These are phyloP conservation scores for Suillus luteus DNA, from an alignment of 768 basidiomycete genomes.

Conservation along the genomic window DNA sequence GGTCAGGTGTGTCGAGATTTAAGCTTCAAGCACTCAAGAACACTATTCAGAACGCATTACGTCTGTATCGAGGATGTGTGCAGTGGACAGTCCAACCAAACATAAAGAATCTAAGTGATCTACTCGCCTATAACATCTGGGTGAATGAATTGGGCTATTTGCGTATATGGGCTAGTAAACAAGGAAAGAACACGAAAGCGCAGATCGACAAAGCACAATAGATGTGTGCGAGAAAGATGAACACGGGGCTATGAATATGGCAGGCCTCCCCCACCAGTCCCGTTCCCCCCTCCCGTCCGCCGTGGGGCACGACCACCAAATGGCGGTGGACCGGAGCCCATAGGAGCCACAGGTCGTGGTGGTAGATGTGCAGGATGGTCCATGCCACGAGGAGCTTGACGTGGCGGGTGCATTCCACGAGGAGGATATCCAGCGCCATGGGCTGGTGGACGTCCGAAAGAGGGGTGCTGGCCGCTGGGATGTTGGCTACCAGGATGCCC, in stretches of 20 bases:
- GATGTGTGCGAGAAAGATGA: conserved; percentile 2
- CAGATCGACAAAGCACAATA: conserved; percentile 11
- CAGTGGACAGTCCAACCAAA: neutral
- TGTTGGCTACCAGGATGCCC: conserved; percentile 13
- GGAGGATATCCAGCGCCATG: conserved; percentile 1
- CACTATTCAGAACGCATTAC: neutral
- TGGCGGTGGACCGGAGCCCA: conserved; percentile 13
- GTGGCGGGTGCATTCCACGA: conserved; percentile 1
- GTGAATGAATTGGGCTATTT: neutral
- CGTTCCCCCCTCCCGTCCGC: conserved; percentile 17
- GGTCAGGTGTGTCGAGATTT: neutral
- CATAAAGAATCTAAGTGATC: neutral
- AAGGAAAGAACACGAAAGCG: neutral
- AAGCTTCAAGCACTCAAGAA: neutral
- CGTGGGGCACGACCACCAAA: conserved; percentile 19
- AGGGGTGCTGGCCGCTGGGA: conserved; percentile 13
- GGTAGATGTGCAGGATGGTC: conserved; percentile 19
- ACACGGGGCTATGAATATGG: conserved; percentile 30
- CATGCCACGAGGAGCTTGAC: neutral
- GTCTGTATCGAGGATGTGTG: neutral
- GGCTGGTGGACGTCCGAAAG: conserved; percentile 8
- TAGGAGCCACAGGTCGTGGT: conserved; percentile 26
- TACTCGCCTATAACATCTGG: neutral
- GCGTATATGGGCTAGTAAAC: neutral
- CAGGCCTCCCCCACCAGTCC: conserved; percentile 24